phyloP scores from a whole-genome alignment of 2,329 filamentous ascomycete genomes.

The Paraconiothyrium brasiliense region DNA sequence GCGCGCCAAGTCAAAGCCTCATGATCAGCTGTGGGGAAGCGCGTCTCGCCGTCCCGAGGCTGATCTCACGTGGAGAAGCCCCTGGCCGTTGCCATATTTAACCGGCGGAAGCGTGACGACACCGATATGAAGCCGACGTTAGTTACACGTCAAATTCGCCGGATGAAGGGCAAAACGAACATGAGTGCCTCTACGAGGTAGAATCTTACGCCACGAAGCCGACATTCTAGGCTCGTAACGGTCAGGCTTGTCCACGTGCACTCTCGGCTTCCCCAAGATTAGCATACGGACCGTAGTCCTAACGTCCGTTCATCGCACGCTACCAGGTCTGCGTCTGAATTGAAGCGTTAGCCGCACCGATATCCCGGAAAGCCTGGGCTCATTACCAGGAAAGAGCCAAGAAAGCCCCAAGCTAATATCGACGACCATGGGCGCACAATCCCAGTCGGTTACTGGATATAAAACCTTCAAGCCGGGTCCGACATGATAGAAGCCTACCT shows the following conservation, averaged over 20 bases:
- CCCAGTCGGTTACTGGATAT: slow-evolving; percentile 21
- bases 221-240: background rate
- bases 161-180: slow-evolving; percentile 27
- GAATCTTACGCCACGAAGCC: background rate
- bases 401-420: slow-evolving; percentile 28
- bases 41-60: slow-evolving; percentile 10
- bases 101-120: slow-evolving; percentile 32
- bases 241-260: background rate
- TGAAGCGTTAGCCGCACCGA: slow-evolving; percentile 18
- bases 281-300: background rate
- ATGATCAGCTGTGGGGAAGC: slow-evolving; percentile 5
- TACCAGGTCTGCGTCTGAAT: slow-evolving; percentile 1
- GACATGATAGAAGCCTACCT: background rate
- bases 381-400: slow-evolving; percentile 44
- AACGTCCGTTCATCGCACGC: background rate
- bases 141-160: slow-evolving; percentile 18
- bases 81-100: slow-evolving; percentile 24
- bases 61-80: slow-evolving; percentile 19
- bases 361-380: slow-evolving; percentile 29
- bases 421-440: slow-evolving; percentile 6
- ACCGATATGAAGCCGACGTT: slow-evolving; percentile 22
- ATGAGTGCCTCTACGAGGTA: background rate
- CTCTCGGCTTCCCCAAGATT: background rate
- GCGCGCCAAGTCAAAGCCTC: slow-evolving; percentile 3
- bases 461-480: slow-evolving; percentile 19